phyloP scores from a whole-genome alignment of 2,329 filamentous ascomycete genomes.

The Epichloe uncinata region DNA sequence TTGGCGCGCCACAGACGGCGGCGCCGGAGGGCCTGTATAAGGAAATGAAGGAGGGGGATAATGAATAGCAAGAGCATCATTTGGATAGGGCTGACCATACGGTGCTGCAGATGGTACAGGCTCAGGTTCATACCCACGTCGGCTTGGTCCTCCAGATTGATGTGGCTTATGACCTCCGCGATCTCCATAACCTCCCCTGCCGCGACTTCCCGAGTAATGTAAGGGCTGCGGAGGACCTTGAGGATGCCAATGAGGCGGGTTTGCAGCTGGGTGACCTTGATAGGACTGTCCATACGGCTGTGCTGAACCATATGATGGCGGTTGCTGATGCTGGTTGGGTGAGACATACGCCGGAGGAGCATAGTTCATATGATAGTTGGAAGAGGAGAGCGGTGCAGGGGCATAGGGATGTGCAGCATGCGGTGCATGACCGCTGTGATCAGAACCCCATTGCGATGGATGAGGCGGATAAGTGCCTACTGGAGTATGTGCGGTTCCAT shows the following conservation, averaged over 20 bases:
- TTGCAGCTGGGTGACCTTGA: slow-evolving; percentile 18
- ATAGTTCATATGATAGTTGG: slow-evolving; percentile 47
- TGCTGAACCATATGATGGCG: slow-evolving; percentile 29
- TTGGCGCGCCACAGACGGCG: slow-evolving; percentile 20
- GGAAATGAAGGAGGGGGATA: slow-evolving; percentile 21
- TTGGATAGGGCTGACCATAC: slow-evolving; percentile 27
- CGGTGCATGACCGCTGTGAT: slow-evolving; percentile 22
- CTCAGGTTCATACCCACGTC: slow-evolving; percentile 23
- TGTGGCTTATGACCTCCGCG: slow-evolving; percentile 25
- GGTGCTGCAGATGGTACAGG: slow-evolving; percentile 17
- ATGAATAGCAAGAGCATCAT: slow-evolving; percentile 25
- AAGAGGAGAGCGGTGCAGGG: slow-evolving; percentile 33
- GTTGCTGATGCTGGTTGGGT: slow-evolving; percentile 27
- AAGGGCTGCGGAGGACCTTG: slow-evolving; percentile 19
- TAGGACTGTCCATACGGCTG: slow-evolving; percentile 25
- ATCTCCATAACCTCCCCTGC: slow-evolving; percentile 32
- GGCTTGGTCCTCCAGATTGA: slow-evolving; percentile 18
- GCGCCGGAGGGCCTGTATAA: slow-evolving; percentile 27
- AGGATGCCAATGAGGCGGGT: slow-evolving; percentile 9
- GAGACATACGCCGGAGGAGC: slow-evolving; percentile 38
- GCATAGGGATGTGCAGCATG: slow-evolving; percentile 31
- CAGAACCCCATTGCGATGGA: slow-evolving; percentile 28
- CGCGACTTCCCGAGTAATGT: slow-evolving; percentile 28
- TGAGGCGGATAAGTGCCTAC: slow-evolving; percentile 24
- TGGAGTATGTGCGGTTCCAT: slow-evolving; percentile 22